phyloP scores from a whole-genome alignment of 176 grass and related monocot species.

The Puya raimondii region DNA sequence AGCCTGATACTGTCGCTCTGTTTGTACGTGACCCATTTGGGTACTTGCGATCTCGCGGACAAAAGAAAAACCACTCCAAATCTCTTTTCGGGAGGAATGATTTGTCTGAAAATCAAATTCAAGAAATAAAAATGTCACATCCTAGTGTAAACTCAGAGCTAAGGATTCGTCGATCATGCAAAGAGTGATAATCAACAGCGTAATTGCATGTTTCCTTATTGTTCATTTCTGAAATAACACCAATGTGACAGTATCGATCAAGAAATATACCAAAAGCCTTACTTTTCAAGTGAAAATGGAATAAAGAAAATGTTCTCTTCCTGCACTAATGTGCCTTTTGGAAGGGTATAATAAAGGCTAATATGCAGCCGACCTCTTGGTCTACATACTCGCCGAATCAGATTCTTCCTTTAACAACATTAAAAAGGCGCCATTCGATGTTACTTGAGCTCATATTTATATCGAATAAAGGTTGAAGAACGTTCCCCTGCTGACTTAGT shows the following conservation, averaged over 20 bases:
- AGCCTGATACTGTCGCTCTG: slow-evolving; percentile 62
- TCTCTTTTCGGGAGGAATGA: slow-evolving; percentile 87
- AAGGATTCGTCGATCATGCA: not conserved
- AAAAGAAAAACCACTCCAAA: slow-evolving; percentile 98
- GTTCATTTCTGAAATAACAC: not conserved
- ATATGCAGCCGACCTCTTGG: slow-evolving; percentile 59
- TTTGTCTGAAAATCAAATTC: slow-evolving; percentile 50
- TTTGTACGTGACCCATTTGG: slow-evolving; percentile 94
- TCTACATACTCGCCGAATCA: slow-evolving; percentile 22
- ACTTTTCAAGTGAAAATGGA: slow-evolving; percentile 18
- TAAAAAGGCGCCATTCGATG: not conserved
- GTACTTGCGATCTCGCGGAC: slow-evolving; percentile 84
- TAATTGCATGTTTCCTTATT: not conserved
- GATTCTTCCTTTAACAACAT: slow-evolving; percentile 2
- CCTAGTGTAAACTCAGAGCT: not conserved
- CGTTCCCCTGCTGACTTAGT: too few relatives aligned
- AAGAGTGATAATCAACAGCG: not conserved
- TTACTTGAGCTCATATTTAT: too few relatives aligned
- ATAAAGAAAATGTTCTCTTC: not conserved
- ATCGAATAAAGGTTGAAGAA: too few relatives aligned
- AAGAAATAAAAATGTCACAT: not conserved
- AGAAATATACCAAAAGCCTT: slow-evolving; percentile 21
- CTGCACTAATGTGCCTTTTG: slow-evolving; percentile 7
- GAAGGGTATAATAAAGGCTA: slow-evolving; percentile 24
- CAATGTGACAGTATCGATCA: not conserved